phyloP scores from a whole-genome alignment of 1,284 basidiomycete genomes.

The Irpex sp. region DNA sequence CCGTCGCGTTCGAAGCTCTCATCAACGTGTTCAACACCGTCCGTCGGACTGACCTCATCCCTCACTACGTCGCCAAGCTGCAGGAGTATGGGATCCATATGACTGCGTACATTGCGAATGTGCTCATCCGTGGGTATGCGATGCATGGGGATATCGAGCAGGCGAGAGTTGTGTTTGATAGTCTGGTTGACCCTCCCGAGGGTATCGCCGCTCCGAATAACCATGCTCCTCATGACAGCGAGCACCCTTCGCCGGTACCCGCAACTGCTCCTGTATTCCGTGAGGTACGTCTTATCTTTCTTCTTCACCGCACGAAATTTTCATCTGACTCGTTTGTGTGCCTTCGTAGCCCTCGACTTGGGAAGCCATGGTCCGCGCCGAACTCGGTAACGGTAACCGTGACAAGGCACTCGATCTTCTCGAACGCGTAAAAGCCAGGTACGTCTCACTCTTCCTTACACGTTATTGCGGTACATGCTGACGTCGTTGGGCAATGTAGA shows the following conservation, averaged over 20 bases:
- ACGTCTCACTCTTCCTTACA: slow-evolving; percentile 18
- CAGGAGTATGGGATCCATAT: slow-evolving; percentile 64
- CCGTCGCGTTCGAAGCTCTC: slow-evolving; percentile 87
- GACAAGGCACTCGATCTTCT: slow-evolving; percentile 70
- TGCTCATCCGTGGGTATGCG: slow-evolving; percentile 87
- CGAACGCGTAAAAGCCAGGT: slow-evolving; percentile 73
- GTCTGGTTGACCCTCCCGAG: slow-evolving; percentile 78
- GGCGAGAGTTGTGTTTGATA: slow-evolving; percentile 78
- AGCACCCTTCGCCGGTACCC: not conserved
- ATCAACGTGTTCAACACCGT: slow-evolving; percentile 84
- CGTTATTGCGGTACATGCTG: not conserved
- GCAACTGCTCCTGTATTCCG: slow-evolving; percentile 70
- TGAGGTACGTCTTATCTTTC: slow-evolving; percentile 56
- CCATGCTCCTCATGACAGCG: slow-evolving; percentile 62
- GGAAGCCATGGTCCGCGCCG: slow-evolving; percentile 93
- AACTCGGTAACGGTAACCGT: slow-evolving; percentile 74
- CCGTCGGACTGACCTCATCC: slow-evolving; percentile 77
- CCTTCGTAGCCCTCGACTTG: slow-evolving; percentile 78
- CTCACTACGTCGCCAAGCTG: slow-evolving; percentile 65
- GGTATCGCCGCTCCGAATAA: slow-evolving; percentile 90
- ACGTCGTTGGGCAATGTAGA: slow-evolving; percentile 30
- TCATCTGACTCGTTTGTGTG: not conserved
- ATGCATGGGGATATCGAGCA: slow-evolving; percentile 63
- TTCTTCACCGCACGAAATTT: not conserved
- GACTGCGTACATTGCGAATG: slow-evolving; percentile 95